phyloP scores from a whole-genome alignment of 768 basidiomycete species.

The Rhizopogon vulgaris region DNA sequence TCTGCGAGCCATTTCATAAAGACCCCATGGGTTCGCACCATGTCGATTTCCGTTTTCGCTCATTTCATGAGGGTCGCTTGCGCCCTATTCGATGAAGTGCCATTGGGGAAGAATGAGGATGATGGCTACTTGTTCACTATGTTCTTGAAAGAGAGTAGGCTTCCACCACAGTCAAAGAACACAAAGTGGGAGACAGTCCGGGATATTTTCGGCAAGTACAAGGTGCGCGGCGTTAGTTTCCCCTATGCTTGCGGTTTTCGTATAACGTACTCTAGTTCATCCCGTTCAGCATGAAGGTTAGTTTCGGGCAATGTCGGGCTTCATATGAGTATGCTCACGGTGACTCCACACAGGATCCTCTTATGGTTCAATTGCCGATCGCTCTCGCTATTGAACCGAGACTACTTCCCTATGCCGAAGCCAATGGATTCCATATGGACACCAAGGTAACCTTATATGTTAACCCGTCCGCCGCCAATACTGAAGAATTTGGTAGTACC shows the following conservation, averaged over 20 bases:
- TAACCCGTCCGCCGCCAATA: background rate
- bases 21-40: conserved; percentile 63
- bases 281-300: conserved; percentile 67
- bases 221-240: conserved; percentile 33
- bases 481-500: conserved; percentile 43
- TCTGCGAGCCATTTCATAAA: conserved; percentile 71
- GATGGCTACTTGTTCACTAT: conserved; percentile 60
- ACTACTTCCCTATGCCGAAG: conserved; percentile 62
- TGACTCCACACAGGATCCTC: conserved; percentile 50
- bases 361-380: conserved; percentile 73
- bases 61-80: conserved; percentile 60
- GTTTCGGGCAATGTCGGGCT: conserved; percentile 4
- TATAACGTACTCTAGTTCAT: conserved; percentile 51
- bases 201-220: conserved; percentile 64
- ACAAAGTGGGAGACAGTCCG: conserved; percentile 60
- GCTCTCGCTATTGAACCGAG: conserved; percentile 73
- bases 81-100: conserved; percentile 57
- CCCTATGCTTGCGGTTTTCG: background rate
- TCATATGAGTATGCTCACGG: conserved; percentile 4
- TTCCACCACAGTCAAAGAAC: conserved; percentile 51
- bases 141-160: conserved; percentile 66
- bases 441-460: conserved; percentile 44
- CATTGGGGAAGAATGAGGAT: conserved; percentile 67
- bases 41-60: conserved; percentile 53
- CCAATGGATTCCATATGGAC: conserved; percentile 77